Percentiles rank a stretch among this genome's conserved stretches.
phyloP scores from a whole-genome alignment of 208 protist species.

The Trypanosoma melophagium region DNA sequence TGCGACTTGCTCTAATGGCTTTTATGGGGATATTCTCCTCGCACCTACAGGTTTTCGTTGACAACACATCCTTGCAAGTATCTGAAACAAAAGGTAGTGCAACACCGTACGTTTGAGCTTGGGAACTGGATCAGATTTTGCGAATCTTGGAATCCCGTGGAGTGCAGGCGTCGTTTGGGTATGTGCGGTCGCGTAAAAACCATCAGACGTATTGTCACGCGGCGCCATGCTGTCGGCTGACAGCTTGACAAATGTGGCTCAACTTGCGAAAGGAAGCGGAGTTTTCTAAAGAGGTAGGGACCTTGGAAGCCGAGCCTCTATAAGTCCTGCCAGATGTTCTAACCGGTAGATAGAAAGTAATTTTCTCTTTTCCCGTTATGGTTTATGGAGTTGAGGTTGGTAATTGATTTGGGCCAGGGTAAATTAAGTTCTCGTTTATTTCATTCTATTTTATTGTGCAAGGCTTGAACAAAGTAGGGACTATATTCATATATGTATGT shows the following conservation, averaged over 20 bases:
- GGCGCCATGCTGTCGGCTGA: neutral
- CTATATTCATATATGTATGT: too few species aligned
- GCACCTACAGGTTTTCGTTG: neutral
- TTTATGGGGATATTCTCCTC: neutral
- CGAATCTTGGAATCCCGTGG: neutral
- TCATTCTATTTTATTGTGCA: too few species aligned
- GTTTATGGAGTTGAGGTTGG: too few species aligned
- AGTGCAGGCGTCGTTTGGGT: neutral
- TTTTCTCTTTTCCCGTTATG: too few species aligned
- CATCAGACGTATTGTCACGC: neutral
- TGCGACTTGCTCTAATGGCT: slow-evolving; percentile 1
- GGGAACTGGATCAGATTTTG: neutral
- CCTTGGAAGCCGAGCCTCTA: neutral
- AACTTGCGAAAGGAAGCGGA: neutral
- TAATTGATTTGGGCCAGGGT: too few species aligned
- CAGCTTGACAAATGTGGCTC: neutral
- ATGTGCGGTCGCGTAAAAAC: neutral
- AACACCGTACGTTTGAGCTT: neutral
- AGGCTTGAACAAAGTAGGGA: too few species aligned
- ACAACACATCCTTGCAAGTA: neutral
- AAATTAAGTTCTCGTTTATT: too few species aligned
- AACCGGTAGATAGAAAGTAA: too few species aligned
- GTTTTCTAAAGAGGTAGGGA: neutral
- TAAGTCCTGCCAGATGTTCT: neutral
- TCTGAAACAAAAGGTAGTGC: neutral